phyloP scores from a whole-genome alignment of 352 stramenopile genomes.

The Peronospora belbahrii region DNA sequence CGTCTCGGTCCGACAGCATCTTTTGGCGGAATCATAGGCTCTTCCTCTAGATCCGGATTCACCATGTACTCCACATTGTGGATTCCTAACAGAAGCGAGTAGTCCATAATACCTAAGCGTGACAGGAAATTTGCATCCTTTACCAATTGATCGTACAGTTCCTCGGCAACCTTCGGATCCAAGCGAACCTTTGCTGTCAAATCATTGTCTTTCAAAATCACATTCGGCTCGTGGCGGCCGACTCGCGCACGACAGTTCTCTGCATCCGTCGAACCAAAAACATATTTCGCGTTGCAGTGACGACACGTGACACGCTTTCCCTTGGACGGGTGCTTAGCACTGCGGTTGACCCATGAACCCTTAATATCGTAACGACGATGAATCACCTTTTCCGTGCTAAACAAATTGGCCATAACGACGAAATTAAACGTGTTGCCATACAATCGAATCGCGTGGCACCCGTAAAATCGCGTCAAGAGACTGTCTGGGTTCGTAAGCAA shows the following conservation, averaged over 20 bases:
- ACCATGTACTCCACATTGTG: conserved; percentile 87
- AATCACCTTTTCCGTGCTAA: conserved; percentile 78
- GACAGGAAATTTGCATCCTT: conserved; percentile 85
- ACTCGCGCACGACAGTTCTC: conserved; percentile 72
- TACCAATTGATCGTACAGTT: conserved; percentile 77
- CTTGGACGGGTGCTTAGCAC: conserved; percentile 80
- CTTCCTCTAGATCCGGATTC: conserved; percentile 63
- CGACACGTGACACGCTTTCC: conserved; percentile 80
- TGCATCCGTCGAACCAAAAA: conserved; percentile 72
- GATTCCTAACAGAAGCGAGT: conserved; percentile 84
- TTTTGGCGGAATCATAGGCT: conserved; percentile 24
- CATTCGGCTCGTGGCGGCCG: conserved; percentile 76
- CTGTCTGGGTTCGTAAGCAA: conserved; percentile 77
- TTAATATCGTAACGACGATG: conserved; percentile 86
- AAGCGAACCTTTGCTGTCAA: conserved; percentile 78
- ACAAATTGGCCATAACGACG: conserved; percentile 85
- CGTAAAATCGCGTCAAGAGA: conserved; percentile 76
- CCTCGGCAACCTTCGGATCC: conserved; percentile 60
- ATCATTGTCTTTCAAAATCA: conserved; percentile 86
- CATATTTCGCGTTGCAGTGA: conserved; percentile 84
- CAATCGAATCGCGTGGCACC: conserved; percentile 75
- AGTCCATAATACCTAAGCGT: conserved; percentile 87
- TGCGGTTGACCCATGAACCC: conserved; percentile 84
- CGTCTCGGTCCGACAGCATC: conserved; percentile 23
- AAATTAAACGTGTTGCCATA: conserved; percentile 89